These are phyloP conservation scores for Tricholoma flavovirens DNA, from an alignment of 768 basidiomycete genomes.

Conservation along the genomic window DNA sequence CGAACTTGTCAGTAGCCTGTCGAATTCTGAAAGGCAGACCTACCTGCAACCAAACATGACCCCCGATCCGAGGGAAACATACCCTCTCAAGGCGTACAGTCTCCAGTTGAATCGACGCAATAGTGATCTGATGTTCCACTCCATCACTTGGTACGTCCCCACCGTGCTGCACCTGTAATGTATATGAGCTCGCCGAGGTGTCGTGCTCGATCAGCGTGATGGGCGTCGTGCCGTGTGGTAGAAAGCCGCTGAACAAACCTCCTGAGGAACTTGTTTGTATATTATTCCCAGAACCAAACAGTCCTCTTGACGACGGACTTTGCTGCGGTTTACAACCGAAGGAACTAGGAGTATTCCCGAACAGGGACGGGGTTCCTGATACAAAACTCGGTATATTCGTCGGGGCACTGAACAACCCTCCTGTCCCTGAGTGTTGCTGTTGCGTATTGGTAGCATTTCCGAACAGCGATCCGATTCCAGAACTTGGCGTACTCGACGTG, in stretches of 20 bases:
- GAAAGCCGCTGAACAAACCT: neutral
- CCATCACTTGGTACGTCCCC: constrained; percentile 50
- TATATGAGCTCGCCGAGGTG: constrained; percentile 47
- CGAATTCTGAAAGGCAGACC: constrained; percentile 9
- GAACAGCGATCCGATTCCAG: neutral
- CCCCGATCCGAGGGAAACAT: constrained; percentile 42
- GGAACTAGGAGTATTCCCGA: neutral
- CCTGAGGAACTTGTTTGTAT: neutral
- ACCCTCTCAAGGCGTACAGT: constrained; percentile 38
- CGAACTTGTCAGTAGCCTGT: neutral
- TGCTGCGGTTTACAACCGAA: neutral
- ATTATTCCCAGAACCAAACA: neutral
- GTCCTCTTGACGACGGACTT: neutral
- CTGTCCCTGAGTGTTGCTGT: neutral
- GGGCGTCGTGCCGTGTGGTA: neutral
- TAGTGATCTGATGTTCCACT: constrained; percentile 46
- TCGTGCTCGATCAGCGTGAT: constrained; percentile 17
- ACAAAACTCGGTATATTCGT: neutral
- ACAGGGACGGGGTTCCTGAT: neutral
- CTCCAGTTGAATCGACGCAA: constrained; percentile 44
- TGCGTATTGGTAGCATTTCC: neutral
- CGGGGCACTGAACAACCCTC: neutral
- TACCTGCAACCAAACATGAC: constrained; percentile 47
- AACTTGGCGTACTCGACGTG: neutral
- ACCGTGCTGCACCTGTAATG: constrained; percentile 34